Conservation (phyloP, 1,139 yeast species). For the Yamadazyma blattariae region DNA sequence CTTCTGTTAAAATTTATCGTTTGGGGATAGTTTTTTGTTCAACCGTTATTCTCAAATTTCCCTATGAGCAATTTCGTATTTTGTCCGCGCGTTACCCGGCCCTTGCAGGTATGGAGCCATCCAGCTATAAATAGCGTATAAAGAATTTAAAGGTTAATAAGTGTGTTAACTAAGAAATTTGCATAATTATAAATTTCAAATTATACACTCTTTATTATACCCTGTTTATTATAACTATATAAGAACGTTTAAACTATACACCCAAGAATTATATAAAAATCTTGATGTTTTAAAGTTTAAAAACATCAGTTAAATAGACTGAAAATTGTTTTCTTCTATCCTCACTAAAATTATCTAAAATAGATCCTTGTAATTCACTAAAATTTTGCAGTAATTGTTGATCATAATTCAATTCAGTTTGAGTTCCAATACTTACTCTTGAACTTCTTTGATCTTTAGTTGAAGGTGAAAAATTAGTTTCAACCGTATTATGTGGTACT, state of each 20-base stretch:
- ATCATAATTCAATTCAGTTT: neutral
- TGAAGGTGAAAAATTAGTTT: neutral
- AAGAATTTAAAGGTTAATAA: too few species aligned
- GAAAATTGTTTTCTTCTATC: constrained; percentile 1
- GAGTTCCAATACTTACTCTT: neutral
- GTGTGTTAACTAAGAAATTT: too few species aligned
- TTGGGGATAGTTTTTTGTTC: too few species aligned
- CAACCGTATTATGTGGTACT: neutral
- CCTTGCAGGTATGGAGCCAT: too few species aligned
- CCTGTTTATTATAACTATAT: too few species aligned
- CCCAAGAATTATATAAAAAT: too few species aligned
- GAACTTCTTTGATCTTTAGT: neutral
- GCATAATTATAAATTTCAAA: too few species aligned
- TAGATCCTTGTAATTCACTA: neutral
- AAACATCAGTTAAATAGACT: neutral
- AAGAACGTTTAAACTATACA: too few species aligned
- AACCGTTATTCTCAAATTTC: neutral
- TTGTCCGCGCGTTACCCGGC: constrained; percentile 1
- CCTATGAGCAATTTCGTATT: constrained; percentile 6
- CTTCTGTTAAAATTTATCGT: neutral
- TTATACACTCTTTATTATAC: too few species aligned
- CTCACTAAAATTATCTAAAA: neutral
- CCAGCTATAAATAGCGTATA: too few species aligned
- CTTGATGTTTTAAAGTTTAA: neutral
- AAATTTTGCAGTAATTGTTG: neutral